Percentiles rank a stretch among this genome's conserved stretches.
phyloP scores from a whole-genome alignment of 2,329 filamentous ascomycete genomes.

The Immersiporthe knoxdaviesiana region DNA sequence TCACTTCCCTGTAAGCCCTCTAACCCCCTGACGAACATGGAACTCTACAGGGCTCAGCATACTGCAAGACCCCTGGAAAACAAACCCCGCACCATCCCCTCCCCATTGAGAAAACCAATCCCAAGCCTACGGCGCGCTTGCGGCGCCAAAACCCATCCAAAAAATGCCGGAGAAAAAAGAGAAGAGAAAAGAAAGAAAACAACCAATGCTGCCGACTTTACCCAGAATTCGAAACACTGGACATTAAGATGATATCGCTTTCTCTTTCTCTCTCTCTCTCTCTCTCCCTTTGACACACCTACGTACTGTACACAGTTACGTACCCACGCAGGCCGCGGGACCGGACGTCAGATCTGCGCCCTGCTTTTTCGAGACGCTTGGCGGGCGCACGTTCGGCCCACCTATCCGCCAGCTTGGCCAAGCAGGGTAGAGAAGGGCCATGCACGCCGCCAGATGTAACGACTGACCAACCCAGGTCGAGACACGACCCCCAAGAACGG shows the following conservation, averaged over 20 bases:
- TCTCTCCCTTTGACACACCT: too few relatives aligned
- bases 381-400: neutral
- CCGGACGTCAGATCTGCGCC: neutral
- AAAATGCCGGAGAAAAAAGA: neutral
- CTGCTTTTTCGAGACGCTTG: neutral
- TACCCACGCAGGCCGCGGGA: neutral
- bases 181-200: neutral
- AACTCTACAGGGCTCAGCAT: slow-evolving; percentile 1
- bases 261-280: too few relatives aligned
- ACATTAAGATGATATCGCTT: neutral
- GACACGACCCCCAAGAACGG: neutral
- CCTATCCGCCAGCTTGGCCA: neutral
- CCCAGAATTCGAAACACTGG: neutral
- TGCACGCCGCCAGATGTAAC: neutral
- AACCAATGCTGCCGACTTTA: neutral
- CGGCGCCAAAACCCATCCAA: neutral
- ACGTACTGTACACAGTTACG: neutral
- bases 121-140: neutral
- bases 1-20: neutral
- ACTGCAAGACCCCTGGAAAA: neutral
- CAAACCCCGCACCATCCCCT: neutral
- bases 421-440: neutral
- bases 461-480: neutral
- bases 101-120: neutral
- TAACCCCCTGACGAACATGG: neutral